Base-by-base conservation (phyloP, 768 basidiomycete genomes). In the Naganishia vaughanmartiniae region DNA sequence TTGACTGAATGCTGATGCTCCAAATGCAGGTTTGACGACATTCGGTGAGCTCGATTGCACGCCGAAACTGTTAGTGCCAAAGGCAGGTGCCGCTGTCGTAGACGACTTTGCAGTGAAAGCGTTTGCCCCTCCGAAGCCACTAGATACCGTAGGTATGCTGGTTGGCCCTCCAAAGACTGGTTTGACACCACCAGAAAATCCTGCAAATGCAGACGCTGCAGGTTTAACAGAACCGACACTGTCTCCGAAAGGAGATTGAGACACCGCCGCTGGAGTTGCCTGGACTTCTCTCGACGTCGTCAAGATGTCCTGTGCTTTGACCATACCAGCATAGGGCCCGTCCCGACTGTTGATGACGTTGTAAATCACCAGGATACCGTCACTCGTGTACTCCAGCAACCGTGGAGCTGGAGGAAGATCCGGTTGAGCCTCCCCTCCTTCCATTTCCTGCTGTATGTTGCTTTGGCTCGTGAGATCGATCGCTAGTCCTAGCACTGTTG, bases 11-110 rank as follows among this genome's bases (percentile, higher is more conserved):
- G 51, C 24, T 19, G 45, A 21, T 4, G 68, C 55, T 28, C 67
- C 65, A 58, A 68, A 81, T 26, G 70, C 80, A 14, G 74, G 60
- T 30, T 63, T 63, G 42, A 42, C 42, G 6, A 46, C 76, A 6
- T 80, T 84, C 0, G 87, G 86, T 0, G 89, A 91, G 67, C 81
- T 93, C 15, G 81, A 84, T 21, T 82, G 92, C 69, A 86, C 87
- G 0, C 83, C 86, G 2, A 81, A 84, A 15, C 85, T 93, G 60
- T 84, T 87, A 67, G 70, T 79, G 24, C 67, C 67, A 31, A 68
- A 68, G n/a, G 67, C 54, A 31, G 67, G 42, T 39, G 54, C 26
- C 21, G 36, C 36, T 31, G 54, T 14, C 1, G 58, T 42, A 7
- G 57, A 34, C 19, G 30, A 46, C 14, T 60, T 33, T 4, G 68